A percentile compares a stretch with the other conserved stretches of the same genome.
Evolutionary conservation across 2,329 filamentous ascomycete genomes (phyloP).

Genomic region (Arthroderma sp.): DNA sequence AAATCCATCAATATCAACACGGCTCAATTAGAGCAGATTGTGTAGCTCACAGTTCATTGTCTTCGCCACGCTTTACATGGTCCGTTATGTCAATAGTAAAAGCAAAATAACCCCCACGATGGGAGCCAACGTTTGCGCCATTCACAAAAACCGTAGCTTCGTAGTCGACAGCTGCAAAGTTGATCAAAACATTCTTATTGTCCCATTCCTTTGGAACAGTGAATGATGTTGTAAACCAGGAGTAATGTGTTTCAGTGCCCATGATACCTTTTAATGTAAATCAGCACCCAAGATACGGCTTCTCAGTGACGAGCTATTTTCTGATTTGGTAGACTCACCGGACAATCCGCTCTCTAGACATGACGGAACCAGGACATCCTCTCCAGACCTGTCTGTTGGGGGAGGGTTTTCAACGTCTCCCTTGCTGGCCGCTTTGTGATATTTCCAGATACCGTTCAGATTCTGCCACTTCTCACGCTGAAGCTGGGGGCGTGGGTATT

Average conservation of each 20-base stretch:
- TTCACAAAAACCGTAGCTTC: slow-evolving; percentile 46
- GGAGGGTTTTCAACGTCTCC: slow-evolving; percentile 25
- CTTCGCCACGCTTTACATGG: slow-evolving; percentile 25
- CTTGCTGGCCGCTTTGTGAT: slow-evolving; percentile 24
- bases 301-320: neutral
- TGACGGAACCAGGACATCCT: slow-evolving; percentile 39
- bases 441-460: slow-evolving; percentile 38
- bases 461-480: slow-evolving; percentile 37
- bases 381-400: slow-evolving; percentile 28
- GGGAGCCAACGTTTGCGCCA: slow-evolving; percentile 37
- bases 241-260: slow-evolving; percentile 16
- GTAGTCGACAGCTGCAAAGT: slow-evolving; percentile 41
- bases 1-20: neutral
- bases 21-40: neutral
- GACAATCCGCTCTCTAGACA: slow-evolving; percentile 43
- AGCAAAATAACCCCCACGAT: slow-evolving; percentile 49
- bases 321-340: slow-evolving; percentile 19
- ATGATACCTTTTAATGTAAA: neutral
- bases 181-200: slow-evolving; percentile 30
- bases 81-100: slow-evolving; percentile 48
- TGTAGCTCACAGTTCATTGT: slow-evolving; percentile 41
- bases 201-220: slow-evolving; percentile 33
- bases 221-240: slow-evolving; percentile 39
- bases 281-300: neutral
- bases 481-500: slow-evolving; percentile 36